A percentile compares a stretch with the other conserved stretches of the same genome.
These are phyloP conservation scores for Colletotrichum sp. DNA, from an alignment of 2,329 filamentous ascomycete genomes.

Conservation along the genomic window DNA sequence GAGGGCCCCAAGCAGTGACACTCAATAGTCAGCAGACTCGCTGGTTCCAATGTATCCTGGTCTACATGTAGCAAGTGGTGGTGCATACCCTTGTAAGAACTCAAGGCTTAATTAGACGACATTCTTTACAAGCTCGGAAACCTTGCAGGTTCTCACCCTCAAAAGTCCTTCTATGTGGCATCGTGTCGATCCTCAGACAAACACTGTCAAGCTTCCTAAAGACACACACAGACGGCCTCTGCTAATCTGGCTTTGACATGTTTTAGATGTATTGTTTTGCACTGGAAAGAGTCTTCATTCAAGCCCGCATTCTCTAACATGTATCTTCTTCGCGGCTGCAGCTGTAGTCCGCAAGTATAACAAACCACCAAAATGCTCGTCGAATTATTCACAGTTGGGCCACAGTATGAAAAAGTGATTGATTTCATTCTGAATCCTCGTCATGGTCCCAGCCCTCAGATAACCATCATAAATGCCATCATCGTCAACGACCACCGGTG, in stretches of 20 bases:
- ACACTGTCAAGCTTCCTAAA: background rate
- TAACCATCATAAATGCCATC: background rate
- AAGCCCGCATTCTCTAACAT: background rate
- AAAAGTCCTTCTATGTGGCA: background rate
- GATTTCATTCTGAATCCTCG: background rate
- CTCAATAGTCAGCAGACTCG: background rate
- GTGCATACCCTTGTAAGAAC: background rate
- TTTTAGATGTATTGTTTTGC: background rate
- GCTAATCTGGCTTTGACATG: background rate
- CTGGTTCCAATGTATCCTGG: background rate
- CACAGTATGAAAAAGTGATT: background rate
- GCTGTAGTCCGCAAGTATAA: rapidly evolving
- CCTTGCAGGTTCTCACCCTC: background rate
- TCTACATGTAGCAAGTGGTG: background rate
- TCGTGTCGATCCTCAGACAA: background rate
- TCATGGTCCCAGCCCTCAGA: background rate
- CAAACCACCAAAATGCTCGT: background rate
- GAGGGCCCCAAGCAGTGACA: rapidly evolving
- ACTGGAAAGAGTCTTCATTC: background rate
- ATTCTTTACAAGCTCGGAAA: background rate
- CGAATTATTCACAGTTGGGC: background rate
- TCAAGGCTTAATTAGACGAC: background rate
- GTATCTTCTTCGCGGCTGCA: background rate
- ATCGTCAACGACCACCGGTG: background rate
- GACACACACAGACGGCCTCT: background rate